Base-by-base conservation (phyloP, 2,329 filamentous ascomycete species). In the Penicillium sp. region DNA sequence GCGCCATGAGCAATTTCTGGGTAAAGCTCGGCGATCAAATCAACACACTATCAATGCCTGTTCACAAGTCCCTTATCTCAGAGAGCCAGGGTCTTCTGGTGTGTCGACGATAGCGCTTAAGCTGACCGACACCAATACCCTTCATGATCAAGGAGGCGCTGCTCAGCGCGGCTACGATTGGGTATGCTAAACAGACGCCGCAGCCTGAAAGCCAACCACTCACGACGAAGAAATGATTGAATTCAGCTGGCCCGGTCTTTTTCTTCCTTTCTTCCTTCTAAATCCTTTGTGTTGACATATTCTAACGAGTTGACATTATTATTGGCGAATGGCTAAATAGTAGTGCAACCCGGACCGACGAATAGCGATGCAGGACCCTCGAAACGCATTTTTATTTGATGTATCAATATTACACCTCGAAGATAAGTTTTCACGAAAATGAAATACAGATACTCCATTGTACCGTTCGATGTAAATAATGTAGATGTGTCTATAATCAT, bases 81-180 rank as follows among this genome's bases (percentile, higher is more conserved):
- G 18, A 20, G 21, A 42, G n/a, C 38, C 3, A 42, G 30, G 4
- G 12, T 9, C 40, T 23, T 8, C 23, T 20, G 20, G 12, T 43
- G 40, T 23, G 40, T 43, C 9, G 9, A 18, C 20, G 14, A 46
- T 24, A 12, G 40, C 24, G 42, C 33, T 20, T 35, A 53, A 45
- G 51, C 12, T 9, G 14, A 45, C 50, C 12, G 5, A 23, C 20
- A 43, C 40, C 40, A 43, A 43, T 12, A 14, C 18, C 11, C 20
- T 43, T 26, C 51, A 47, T 53, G 28, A 30, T 14, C 42, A 24
- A n/a, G 28, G 42, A 38, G 42, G 42, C 42, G 26, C 38, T 23
- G 28, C 28, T 53, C 20, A 53, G 28, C 42, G 51, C 51, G 42
- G 51, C 51, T 47, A 38, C 51, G 40, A 53, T 53, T 53, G 51